Evolutionary conservation across 768 basidiomycete genomes (phyloP).

Genomic region (Galerina sulciceps): DNA sequence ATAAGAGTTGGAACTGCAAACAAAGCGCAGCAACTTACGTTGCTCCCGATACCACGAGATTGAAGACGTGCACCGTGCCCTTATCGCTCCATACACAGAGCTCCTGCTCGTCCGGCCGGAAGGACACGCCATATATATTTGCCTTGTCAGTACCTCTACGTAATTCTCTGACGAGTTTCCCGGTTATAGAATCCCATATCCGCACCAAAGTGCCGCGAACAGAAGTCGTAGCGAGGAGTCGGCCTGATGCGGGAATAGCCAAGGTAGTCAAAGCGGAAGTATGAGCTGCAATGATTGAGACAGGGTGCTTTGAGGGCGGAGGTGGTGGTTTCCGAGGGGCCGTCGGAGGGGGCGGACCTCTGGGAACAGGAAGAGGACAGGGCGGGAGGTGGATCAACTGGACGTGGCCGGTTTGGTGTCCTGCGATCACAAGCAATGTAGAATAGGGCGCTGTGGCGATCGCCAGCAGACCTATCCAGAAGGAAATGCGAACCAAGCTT

Average conservation of each 20-base stretch:
- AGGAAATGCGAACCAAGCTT: slow-evolving; percentile 5
- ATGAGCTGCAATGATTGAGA: slow-evolving; percentile 86
- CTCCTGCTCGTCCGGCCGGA: slow-evolving; percentile 84
- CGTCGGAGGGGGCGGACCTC: slow-evolving; percentile 57
- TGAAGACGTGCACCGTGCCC: slow-evolving; percentile 91
- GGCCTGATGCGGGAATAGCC: slow-evolving; percentile 76
- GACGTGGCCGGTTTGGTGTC: slow-evolving; percentile 86
- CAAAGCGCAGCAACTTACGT: slow-evolving; percentile 52
- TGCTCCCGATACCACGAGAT: slow-evolving; percentile 65
- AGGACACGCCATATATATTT: slow-evolving; percentile 88
- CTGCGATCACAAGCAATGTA: slow-evolving; percentile 85
- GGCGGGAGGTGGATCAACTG: slow-evolving; percentile 86
- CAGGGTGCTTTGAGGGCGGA: slow-evolving; percentile 62
- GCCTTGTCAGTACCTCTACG: slow-evolving; percentile 89
- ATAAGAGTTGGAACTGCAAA: slow-evolving; percentile 6
- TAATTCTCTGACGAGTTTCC: slow-evolving; percentile 78
- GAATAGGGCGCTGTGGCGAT: slow-evolving; percentile 79
- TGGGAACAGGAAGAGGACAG: slow-evolving; percentile 62
- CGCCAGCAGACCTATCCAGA: slow-evolving; percentile 65
- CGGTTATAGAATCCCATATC: slow-evolving; percentile 80
- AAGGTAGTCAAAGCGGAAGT: slow-evolving; percentile 79
- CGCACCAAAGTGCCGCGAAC: slow-evolving; percentile 83
- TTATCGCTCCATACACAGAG: slow-evolving; percentile 95
- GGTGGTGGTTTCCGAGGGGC: slow-evolving; percentile 61
- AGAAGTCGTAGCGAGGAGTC: slow-evolving; percentile 83